Evolutionary conservation across 192 early-diverging fungal genomes (phyloP), one percentile per base, ranked within the genome.

Genomic region (Entophlyctis luteolus): DNA sequence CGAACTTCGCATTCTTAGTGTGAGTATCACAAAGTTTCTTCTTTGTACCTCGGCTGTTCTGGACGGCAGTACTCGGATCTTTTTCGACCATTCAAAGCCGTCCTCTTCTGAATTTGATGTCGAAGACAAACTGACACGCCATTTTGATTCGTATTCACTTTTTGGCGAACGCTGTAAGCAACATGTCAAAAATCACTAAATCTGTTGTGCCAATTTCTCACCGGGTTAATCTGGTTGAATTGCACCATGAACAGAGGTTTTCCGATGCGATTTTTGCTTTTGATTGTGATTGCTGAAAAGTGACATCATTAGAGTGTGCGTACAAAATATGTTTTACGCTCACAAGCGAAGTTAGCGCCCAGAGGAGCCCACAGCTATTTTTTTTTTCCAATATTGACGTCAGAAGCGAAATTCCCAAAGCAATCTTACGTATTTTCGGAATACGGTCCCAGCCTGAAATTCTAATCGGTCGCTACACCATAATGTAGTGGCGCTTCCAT

Each of bases 271-370:
- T 68, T 60, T 14, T 65, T 65, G 27, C 54, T 62, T 6, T 70
- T 35, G 8, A 81, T 50, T 18, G 53, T 72, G 20, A 81, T 36
- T 34, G 77, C 77, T 18, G 67, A 34, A 27, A 55, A 68, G 36
- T 57, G 36, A 32, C 68, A 68, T 52, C 77, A 33, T 4, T 25
- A 25, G 4, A 45, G 42, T 10, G 10, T 10, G n/a, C 10, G 42
- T n/a, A n/a, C 10, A 45, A 45, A 12, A 45, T 34, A 67, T 59
- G 4, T 59, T 32, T 48, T 68, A 66, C 23, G 34, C 70, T 59
- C 57, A 79, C 81, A 79, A 5, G 87, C 90, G 59, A 87, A 83
- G 39, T 92, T 93, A 20, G 93, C 90, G 34, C 89, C 90, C 0
- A 67, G 57, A 2, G 96, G 96, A 23, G 94, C 93, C 28, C 71